phyloP scores from a whole-genome alignment of 208 protist species.

The Leishmania arabica region DNA sequence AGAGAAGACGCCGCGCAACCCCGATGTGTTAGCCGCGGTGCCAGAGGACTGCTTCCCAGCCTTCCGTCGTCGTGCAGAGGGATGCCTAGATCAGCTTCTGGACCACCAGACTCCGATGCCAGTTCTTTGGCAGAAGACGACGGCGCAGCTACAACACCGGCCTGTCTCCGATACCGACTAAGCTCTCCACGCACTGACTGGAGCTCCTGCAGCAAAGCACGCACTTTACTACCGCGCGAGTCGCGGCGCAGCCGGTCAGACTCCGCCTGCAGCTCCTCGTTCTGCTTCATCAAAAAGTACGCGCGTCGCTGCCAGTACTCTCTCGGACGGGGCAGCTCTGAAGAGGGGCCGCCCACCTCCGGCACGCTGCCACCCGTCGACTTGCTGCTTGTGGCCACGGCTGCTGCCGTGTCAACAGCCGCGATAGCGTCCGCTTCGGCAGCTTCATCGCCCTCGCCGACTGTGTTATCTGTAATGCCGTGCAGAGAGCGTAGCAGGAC shows the following conservation, averaged over 20 bases:
- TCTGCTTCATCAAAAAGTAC: conserved; percentile 37
- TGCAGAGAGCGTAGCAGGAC: conserved; percentile 30
- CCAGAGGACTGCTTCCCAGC: neutral
- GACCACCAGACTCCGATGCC: neutral
- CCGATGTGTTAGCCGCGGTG: neutral
- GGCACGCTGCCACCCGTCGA: neutral
- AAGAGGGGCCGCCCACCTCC: neutral
- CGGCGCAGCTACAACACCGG: neutral
- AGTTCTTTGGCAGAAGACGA: neutral
- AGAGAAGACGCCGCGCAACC: neutral
- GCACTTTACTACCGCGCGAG: conserved; percentile 43
- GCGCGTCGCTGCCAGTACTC: conserved; percentile 38
- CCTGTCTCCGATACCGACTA: conserved; percentile 21
- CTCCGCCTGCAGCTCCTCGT: conserved; percentile 35
- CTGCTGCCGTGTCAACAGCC: neutral
- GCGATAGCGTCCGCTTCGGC: neutral
- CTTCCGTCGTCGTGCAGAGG: neutral
- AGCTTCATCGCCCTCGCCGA: neutral
- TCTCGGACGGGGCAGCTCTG: conserved; percentile 3
- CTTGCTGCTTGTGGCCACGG: neutral
- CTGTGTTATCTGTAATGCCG: conserved; percentile 10
- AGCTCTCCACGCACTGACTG: conserved; percentile 44
- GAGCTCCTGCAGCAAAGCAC: conserved; percentile 44
- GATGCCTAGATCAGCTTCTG: neutral
- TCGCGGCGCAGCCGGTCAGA: conserved; percentile 40